Evolutionary conservation across 306 rosid species (phyloP).

Genomic region (Crataegus laevigata): DNA sequence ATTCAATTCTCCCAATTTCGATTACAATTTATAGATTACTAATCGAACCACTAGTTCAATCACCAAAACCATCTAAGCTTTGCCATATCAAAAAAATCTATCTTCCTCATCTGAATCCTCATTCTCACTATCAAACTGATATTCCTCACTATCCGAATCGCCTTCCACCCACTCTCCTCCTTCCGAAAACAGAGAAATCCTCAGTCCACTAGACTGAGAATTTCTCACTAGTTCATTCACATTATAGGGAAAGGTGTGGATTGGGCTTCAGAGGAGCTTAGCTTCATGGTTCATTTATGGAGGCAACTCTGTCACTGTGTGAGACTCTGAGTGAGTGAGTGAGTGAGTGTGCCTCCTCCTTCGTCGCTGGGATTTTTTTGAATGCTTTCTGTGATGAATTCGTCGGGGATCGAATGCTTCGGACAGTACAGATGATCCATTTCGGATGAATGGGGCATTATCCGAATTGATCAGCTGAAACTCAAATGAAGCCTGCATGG

Average conservation of each 20-base stretch:
- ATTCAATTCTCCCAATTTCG: too few relatives aligned
- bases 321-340: background rate
- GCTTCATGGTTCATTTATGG: conserved; percentile 19
- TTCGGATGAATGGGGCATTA: background rate
- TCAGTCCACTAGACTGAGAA: conserved; percentile 27
- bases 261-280: conserved; percentile 19
- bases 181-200: conserved; percentile 41
- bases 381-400: background rate
- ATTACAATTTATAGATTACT: too few relatives aligned
- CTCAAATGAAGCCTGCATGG: background rate
- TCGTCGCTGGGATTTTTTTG: background rate
- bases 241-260: background rate
- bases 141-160: conserved; percentile 23
- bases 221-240: conserved; percentile 42
- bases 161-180: conserved; percentile 20
- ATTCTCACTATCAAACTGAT: conserved; percentile 19
- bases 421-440: background rate
- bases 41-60: too few relatives aligned
- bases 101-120: conserved; percentile 32
- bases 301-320: background rate
- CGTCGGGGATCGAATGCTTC: background rate
- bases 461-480: background rate
- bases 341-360: background rate
- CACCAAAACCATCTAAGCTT: too few relatives aligned
- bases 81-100: conserved; percentile 27